A percentile compares a stretch with the other conserved stretches of the same genome.
Conservation (phyloP, 2,329 filamentous ascomycete genomes). For the Ceratocystiopsis sp. region DNA sequence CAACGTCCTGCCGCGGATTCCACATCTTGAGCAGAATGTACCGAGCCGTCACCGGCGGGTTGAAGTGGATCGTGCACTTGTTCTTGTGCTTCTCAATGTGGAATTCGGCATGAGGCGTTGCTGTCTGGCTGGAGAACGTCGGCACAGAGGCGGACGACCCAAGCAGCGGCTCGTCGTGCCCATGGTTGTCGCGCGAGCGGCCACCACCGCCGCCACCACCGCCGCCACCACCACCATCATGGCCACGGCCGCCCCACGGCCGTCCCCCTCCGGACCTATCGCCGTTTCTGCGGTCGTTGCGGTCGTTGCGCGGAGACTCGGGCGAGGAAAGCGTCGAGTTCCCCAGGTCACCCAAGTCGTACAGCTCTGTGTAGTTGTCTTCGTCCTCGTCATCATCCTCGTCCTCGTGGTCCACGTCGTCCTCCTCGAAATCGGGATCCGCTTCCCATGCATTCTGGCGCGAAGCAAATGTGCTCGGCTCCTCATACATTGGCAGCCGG, state of each 20-base stretch:
- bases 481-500: neutral
- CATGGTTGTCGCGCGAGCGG: conserved; percentile 11
- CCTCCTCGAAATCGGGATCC: conserved; percentile 5
- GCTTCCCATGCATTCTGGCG: too few relatives aligned
- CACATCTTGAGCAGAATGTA: conserved; percentile 84
- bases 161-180: neutral
- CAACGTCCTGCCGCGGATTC: conserved; percentile 51
- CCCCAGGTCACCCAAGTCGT: conserved; percentile 1
- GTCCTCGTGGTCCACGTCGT: conserved; percentile 1
- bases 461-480: neutral
- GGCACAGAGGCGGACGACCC: too few relatives aligned
- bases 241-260: neutral
- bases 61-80: conserved; percentile 74
- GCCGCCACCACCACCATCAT: neutral
- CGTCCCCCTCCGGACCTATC: too few relatives aligned
- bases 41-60: conserved; percentile 63
- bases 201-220: too few relatives aligned
- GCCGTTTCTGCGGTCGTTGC: neutral
- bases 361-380: conserved; percentile 6
- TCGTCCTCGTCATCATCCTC: conserved; percentile 1
- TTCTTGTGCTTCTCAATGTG: conserved; percentile 68
- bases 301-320: neutral
- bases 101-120: conserved; percentile 65
- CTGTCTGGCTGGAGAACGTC: conserved; percentile 8
- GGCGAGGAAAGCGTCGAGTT: conserved; percentile 2